These are phyloP conservation scores for Penicillium canescens DNA, from an alignment of 495 filamentous ascomycete genomes.

Conservation along the genomic window DNA sequence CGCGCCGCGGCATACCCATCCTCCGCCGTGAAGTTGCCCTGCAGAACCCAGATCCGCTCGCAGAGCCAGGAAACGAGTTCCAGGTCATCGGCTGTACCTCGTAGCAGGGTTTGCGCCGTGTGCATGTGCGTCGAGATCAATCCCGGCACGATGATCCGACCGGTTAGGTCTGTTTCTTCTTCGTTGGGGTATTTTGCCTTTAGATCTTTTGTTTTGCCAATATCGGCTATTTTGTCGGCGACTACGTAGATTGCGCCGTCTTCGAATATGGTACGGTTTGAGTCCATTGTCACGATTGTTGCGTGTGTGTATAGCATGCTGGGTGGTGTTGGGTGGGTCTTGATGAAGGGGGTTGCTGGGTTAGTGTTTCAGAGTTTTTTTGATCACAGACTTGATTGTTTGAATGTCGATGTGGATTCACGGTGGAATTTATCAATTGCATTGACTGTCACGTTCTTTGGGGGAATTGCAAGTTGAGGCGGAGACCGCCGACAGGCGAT, in stretches of 20 bases:
- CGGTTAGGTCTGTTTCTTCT: slow-evolving; percentile 32
- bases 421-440: too few relatives aligned
- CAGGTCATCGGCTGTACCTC: slow-evolving; percentile 49
- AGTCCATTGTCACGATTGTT: slow-evolving; percentile 50
- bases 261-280: slow-evolving; percentile 40
- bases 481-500: slow-evolving; percentile 3
- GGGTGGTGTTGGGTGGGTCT: background rate
- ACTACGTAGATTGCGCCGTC: slow-evolving; percentile 46
- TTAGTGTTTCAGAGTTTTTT: background rate
- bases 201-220: slow-evolving; percentile 38
- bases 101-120: slow-evolving; percentile 48
- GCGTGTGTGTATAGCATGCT: slow-evolving; percentile 38
- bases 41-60: slow-evolving; percentile 49
- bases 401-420: too few relatives aligned
- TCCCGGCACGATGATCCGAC: slow-evolving; percentile 48
- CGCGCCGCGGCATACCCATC: slow-evolving; percentile 50
- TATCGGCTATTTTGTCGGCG: slow-evolving; percentile 34
- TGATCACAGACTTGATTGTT: too few relatives aligned
- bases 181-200: slow-evolving; percentile 25
- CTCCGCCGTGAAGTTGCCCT: slow-evolving; percentile 43
- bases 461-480: background rate
- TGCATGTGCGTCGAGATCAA: slow-evolving; percentile 53
- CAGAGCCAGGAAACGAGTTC: slow-evolving; percentile 48
- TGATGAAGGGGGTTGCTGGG: background rate
- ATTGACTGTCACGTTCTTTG: too few relatives aligned